Percentiles rank a stretch among this genome's conserved stretches.
Conservation (phyloP, 345 rosid genomes). For the Hibiscus syriacus region DNA sequence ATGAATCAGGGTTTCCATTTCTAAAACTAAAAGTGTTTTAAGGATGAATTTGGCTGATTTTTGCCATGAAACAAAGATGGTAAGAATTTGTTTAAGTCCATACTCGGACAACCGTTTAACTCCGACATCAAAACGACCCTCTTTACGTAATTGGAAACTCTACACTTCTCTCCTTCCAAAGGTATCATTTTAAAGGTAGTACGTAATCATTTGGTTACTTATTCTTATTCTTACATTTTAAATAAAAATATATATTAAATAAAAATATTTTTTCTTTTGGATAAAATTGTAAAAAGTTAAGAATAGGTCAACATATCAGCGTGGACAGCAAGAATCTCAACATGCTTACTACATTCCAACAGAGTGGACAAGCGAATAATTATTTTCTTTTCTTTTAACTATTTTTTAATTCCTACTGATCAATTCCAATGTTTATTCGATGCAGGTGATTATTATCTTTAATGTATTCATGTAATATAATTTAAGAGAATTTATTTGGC, state of each 20-base stretch:
- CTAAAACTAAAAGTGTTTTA: neutral
- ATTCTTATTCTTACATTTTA: no score
- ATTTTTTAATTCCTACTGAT: neutral
- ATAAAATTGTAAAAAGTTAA: neutral
- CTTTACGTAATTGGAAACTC: no score
- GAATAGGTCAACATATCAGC: neutral
- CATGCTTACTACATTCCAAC: slow-evolving; percentile 26
- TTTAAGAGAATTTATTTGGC: slow-evolving; percentile 20
- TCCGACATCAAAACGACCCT: no score
- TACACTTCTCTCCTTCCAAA: neutral
- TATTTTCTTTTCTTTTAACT: slow-evolving; percentile 3
- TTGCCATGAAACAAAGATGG: neutral
- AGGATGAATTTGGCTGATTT: neutral
- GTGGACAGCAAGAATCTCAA: slow-evolving; percentile 13
- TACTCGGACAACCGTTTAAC: no score
- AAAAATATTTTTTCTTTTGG: no score
- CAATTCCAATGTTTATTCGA: neutral
- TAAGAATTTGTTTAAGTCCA: no score
- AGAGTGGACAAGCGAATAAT: slow-evolving; percentile 15
- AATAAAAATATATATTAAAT: no score
- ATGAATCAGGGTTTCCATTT: neutral
- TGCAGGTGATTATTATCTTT: neutral
- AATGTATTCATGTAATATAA: neutral
- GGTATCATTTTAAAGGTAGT: neutral
- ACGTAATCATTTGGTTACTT: neutral